These are phyloP conservation scores for Patellaria atrata DNA, from an alignment of 495 filamentous ascomycete species.

Conservation along the genomic window DNA sequence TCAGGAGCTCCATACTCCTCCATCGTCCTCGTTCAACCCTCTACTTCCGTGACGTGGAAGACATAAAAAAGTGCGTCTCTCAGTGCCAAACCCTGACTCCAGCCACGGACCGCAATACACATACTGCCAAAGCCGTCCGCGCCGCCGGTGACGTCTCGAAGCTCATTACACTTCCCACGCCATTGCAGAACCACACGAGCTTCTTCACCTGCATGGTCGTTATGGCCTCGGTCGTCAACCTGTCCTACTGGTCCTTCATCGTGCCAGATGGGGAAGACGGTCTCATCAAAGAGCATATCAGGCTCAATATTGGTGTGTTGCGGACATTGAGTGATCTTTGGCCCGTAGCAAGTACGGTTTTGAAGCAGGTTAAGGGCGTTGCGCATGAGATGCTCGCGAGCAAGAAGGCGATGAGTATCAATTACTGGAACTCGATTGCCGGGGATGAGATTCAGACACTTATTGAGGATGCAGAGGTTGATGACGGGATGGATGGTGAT, in stretches of 20 bases:
- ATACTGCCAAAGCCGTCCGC: slow-evolving; percentile 66
- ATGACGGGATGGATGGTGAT: no score
- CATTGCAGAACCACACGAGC: slow-evolving; percentile 64
- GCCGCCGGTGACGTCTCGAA: slow-evolving; percentile 64
- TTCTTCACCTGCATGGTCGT: slow-evolving; percentile 76
- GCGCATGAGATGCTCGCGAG: slow-evolving; percentile 37
- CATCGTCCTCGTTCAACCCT: slow-evolving; percentile 49
- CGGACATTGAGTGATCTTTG: slow-evolving; percentile 59
- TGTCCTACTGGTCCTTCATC: slow-evolving; percentile 55
- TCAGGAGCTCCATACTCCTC: slow-evolving; percentile 49
- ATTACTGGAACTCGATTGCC: slow-evolving; percentile 18
- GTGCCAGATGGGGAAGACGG: slow-evolving; percentile 52
- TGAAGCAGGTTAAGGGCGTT: slow-evolving; percentile 59
- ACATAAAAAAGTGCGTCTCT: slow-evolving; percentile 19
- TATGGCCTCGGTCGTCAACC: slow-evolving; percentile 43
- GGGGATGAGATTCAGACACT: no score
- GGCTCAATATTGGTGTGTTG: slow-evolving; percentile 70
- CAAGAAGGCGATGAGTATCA: slow-evolving; percentile 22
- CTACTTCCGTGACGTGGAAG: slow-evolving; percentile 16
- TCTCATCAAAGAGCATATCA: slow-evolving; percentile 55
- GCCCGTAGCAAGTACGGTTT: slow-evolving; percentile 59
- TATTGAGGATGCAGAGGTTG: no score
- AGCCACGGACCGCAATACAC: slow-evolving; percentile 25
- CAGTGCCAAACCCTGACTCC: slow-evolving; percentile 15
- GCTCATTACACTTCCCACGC: slow-evolving; percentile 61